Evolutionary conservation across 2,329 filamentous ascomycete genomes (phyloP).

Genomic region (Metarhizium sp.): DNA sequence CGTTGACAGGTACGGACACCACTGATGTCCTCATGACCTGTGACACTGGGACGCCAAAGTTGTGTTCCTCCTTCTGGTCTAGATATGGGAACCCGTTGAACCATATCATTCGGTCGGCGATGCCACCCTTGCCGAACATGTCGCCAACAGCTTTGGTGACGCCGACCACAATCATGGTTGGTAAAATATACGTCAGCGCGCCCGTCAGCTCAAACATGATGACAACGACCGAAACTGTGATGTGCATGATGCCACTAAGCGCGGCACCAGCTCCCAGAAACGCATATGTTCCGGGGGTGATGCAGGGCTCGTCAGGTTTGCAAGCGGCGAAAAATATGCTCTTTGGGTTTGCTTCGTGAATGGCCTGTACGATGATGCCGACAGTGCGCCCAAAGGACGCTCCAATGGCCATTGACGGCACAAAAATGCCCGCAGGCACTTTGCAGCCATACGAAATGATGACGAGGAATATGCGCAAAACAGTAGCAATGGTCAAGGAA

Average conservation of each 20-base stretch:
- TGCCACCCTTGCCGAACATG: constrained; percentile 88
- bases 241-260: constrained; percentile 94
- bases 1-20: constrained; percentile 63
- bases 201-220: constrained; percentile 99
- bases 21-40: constrained; percentile 77
- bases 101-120: constrained; percentile 97
- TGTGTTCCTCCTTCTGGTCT: constrained; percentile 95
- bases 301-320: constrained; percentile 85
- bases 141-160: constrained; percentile 91
- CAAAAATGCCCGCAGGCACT: constrained; percentile 94
- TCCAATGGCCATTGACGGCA: constrained; percentile 95
- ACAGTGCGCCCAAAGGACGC: constrained; percentile 88
- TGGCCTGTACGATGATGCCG: constrained; percentile 85
- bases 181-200: constrained; percentile 92
- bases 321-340: constrained; percentile 84
- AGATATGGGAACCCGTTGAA: constrained; percentile 96
- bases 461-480: constrained; percentile 74
- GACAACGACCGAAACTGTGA: constrained; percentile 92
- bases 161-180: constrained; percentile 97
- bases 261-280: constrained; percentile 89
- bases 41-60: constrained; percentile 89
- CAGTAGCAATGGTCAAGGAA: constrained; percentile 69
- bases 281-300: constrained; percentile 94
- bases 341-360: constrained; percentile 75
- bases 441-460: constrained; percentile 97